Evolutionary conservation across 2,329 filamentous ascomycete genomes (phyloP).

Genomic region (Alternaria gansuensis): DNA sequence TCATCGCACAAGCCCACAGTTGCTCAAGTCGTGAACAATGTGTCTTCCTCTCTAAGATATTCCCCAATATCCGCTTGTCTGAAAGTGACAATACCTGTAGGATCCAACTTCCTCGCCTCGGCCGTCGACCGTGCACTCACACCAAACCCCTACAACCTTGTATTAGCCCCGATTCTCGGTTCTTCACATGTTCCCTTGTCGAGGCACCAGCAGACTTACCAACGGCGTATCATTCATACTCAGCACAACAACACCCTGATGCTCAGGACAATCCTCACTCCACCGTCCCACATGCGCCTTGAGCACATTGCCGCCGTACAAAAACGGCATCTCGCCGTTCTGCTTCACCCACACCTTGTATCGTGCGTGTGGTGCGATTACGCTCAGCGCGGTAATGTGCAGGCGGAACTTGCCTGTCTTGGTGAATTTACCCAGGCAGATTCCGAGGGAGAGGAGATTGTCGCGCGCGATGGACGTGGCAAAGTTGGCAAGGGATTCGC

Average conservation of each 20-base stretch:
- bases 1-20: neutral
- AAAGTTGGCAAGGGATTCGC: constrained; percentile 87
- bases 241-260: constrained; percentile 89
- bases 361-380: constrained; percentile 88
- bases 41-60: constrained; percentile 85
- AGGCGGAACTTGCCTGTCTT: constrained; percentile 96
- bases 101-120: constrained; percentile 84
- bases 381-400: constrained; percentile 89
- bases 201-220: constrained; percentile 51
- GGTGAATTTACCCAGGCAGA: constrained; percentile 92
- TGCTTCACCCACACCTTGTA: constrained; percentile 98
- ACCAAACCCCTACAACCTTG: constrained; percentile 81
- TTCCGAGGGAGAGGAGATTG: constrained; percentile 85
- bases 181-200: neutral
- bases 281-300: constrained; percentile 84
- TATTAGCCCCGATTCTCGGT: constrained; percentile 7
- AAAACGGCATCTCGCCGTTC: constrained; percentile 96
- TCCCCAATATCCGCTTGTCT: constrained; percentile 94
- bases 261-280: constrained; percentile 91
- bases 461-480: constrained; percentile 85
- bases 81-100: constrained; percentile 88
- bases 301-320: constrained; percentile 91
- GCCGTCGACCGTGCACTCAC: constrained; percentile 87
- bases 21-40: constrained; percentile 65
- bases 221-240: constrained; percentile 89